phyloP scores from a whole-genome alignment of 345 rosid genomes.

The Schrenkiella parvula region DNA sequence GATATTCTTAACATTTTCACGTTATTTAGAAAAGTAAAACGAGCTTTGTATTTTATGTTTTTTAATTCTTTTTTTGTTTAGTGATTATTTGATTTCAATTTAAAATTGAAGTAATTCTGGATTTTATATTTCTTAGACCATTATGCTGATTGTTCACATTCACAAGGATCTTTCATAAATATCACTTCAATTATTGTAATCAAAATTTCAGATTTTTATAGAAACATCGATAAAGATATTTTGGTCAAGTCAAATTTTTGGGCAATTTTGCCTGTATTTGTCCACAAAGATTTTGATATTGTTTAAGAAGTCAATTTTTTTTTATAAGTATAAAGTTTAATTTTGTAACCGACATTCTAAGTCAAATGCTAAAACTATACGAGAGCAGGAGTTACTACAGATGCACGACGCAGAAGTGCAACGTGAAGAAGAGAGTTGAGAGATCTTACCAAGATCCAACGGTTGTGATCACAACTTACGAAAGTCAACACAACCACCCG shows the following conservation, averaged over 20 bases:
- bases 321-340: background rate
- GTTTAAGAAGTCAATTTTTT: background rate
- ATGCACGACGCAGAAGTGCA: conserved; percentile 89
- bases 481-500: conserved; percentile 87
- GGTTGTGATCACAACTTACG: conserved; percentile 77
- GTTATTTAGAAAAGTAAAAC: background rate
- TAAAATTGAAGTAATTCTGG: background rate
- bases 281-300: background rate
- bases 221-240: background rate
- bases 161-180: background rate
- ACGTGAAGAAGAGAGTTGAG: conserved; percentile 85
- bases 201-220: background rate
- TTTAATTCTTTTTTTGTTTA: background rate
- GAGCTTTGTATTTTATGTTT: background rate
- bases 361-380: conserved; percentile 8
- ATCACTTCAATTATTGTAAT: background rate
- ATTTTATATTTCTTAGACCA: background rate
- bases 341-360: background rate
- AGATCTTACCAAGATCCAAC: conserved; percentile 84
- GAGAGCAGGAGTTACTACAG: conserved; percentile 73
- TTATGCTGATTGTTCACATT: background rate
- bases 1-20: background rate
- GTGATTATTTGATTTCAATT: background rate
- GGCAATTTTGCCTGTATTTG: background rate
- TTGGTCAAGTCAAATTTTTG: conserved; percentile 12